Evolutionary conservation across 2,329 filamentous ascomycete species (phyloP), one percentile per base, ranked within the genome.

Genomic region (Microsporum canis): DNA sequence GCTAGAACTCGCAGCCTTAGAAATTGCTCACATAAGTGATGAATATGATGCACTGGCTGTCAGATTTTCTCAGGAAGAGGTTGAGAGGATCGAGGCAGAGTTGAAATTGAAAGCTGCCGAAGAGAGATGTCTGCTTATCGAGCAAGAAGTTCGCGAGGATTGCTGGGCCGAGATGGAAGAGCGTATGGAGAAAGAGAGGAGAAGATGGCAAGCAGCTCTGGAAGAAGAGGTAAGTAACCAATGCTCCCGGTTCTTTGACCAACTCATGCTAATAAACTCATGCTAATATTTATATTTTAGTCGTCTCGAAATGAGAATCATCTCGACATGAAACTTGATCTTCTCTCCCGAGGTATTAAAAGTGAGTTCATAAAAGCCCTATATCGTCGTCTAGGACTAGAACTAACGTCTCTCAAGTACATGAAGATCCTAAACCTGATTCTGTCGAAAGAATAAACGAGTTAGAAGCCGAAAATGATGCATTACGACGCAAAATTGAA

Each of bases 121-220:
- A 69, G 78, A 80, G 59, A 78, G 77, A 66, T 80, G 88, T 75
- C 83, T 89, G 49, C 84, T 89, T 58, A 78, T 95, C 10, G 94
- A 99, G 71, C 85, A 88, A 67, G 86, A 87, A 4, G 84, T 97
- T 34, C 86, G 94, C 27, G 92, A 96, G 69, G 92, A 97, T 66
- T 92, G 91, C 67, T 91, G 86, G 66, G 80, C 78, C 1, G 94
- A 96, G 69, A 95, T 95, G 78, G 94, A 99, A 69, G 78, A 82
- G 62, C 83, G 84, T 8, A 80, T 96, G 55, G 82, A 85, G 23
- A 76, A 86, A 10, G 91, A 96, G 71, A 83, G 89, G 72, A 81
- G 83, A 7, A 80, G 89, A n/a, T 96, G 90, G 88, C 87, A 92
- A 70, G 82, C 82, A 0, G 87, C 84, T 0, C 83, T 91, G 72